Base-by-base conservation (phyloP, 805 yeast species). In the Pichia phayaonensis region DNA sequence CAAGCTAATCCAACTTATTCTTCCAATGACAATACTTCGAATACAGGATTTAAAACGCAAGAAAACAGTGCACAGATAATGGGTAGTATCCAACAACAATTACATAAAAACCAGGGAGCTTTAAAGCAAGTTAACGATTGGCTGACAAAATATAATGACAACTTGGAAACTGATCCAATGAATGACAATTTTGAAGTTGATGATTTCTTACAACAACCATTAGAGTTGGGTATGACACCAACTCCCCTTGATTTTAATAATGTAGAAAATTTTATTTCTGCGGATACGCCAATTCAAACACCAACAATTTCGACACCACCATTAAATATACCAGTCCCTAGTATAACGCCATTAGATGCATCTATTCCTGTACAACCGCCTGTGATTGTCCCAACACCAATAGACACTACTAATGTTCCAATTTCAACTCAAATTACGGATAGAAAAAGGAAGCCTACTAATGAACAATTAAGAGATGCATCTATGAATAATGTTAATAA, bases 61-160 rank as follows among this genome's bases (percentile, higher is more conserved):
- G 34, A 15, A 29, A 12, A 29, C 4, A 34, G 20, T 34, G 38
- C 38, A 39, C 40, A 47, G n/a, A 20, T 47, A 18, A 60, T 68
- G 59, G 66, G 67, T 23, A 76, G 72, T 20, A 68, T 79, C 44
- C 80, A 78, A 54, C 71, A 71, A 44, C 78, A 71, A 50, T 63
- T 77, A 12, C 63, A 64, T 45, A 73, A 70, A 56, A 80, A 78
- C 55, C 80, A 80, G 13, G 74, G 72, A 53, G 72, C 80, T 3
- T 69, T 79, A 48, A 77, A 71, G 60, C 81, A 77, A 58, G 79
- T 76, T 1, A 79, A 76, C 59, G 82, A 79, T 53, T 77, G 81
- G 81, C 71, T 77, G 44, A 75, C 38, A 21, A 55, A 48, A 42
- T 44, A 43, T 48, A 42, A 31, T 40, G 64, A 59, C 24, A 57